Base-by-base conservation (phyloP, 1,139 yeast species). In the Debaryomyces udenii region DNA sequence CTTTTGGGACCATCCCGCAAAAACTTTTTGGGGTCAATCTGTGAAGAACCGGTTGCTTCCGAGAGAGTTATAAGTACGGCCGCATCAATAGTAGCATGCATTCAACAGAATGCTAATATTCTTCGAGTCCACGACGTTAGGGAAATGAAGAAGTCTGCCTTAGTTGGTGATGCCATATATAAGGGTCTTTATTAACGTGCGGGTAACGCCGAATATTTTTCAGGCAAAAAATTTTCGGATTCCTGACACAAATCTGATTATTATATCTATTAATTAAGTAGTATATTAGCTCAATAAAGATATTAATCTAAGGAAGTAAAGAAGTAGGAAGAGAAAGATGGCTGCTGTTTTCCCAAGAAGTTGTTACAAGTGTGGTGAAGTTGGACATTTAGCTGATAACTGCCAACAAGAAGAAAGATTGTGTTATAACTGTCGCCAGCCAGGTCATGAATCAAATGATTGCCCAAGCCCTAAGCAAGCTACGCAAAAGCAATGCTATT, bases 351-450 rank as follows among this genome's bases (percentile, higher is more conserved):
- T 81, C 72, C 89, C 88, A 70, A 84, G 86, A 79, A 84, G 90
- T 53, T 86, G 94, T 75, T 86, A 81, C 78, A 88, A 87, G 69
- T 90, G 96, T 73, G 96, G 96, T 59, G 88, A 87, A 71, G 78
- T 86, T 53, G 96, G 96, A 55, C 96, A 89, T 74, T 78, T 87
- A 60, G 96, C 96, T 49, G 95, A 86, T 62, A 83, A 79, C 62
- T 89, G 96, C 69, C 80, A 81, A 53, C 88, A 86, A 66, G 77
- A 83, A 47, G 88, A 83, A 66, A 83, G 93, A 71, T 76, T 89
- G 61, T 89, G 96, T 71, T 89, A 88, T 84, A 89, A 89, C 81
- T 89, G 96, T 69, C 87, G 85, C 62, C 78, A 83, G 66, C 85
- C 96, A 47, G 96, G 96, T 50, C 96, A 89, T 68, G 90, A 88